phyloP scores from a whole-genome alignment of 1,284 basidiomycete species.

The Macrocystidia cucumis region DNA sequence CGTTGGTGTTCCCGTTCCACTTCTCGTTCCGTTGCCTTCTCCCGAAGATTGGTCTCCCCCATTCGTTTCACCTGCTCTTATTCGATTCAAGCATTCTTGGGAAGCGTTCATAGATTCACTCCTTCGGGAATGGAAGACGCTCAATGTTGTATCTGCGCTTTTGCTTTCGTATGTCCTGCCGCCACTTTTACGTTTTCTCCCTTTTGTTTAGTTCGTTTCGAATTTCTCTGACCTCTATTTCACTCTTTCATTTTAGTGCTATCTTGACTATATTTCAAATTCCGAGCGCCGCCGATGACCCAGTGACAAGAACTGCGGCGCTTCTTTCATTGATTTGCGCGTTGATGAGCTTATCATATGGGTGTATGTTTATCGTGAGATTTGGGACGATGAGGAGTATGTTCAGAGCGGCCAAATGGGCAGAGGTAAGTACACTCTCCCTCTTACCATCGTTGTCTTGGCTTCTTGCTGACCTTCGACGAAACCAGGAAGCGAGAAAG shows the following conservation, averaged over 20 bases:
- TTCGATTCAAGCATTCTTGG: slow-evolving; percentile 66
- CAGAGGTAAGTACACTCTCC: slow-evolving; percentile 41
- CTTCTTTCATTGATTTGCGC: slow-evolving; percentile 62
- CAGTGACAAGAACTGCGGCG: slow-evolving; percentile 58
- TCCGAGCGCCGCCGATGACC: slow-evolving; percentile 47
- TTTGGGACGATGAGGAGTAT: slow-evolving; percentile 76
- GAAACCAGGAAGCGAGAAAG: slow-evolving; percentile 55
- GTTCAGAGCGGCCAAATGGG: slow-evolving; percentile 69
- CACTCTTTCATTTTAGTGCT: slow-evolving; percentile 34
- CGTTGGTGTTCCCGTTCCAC: slow-evolving; percentile 7
- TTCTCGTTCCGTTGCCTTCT: slow-evolving; percentile 36
- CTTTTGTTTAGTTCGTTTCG: not conserved
- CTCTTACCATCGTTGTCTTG: too few relatives aligned
- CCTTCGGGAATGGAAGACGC: slow-evolving; percentile 68
- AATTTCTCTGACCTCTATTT: not conserved
- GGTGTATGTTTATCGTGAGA: slow-evolving; percentile 69
- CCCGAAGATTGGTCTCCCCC: slow-evolving; percentile 58
- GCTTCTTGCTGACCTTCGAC: not conserved
- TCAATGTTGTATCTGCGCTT: slow-evolving; percentile 68
- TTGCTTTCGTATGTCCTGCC: slow-evolving; percentile 48
- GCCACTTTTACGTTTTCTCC: slow-evolving; percentile 8
- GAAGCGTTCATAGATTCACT: slow-evolving; percentile 64
- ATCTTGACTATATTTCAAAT: slow-evolving; percentile 73
- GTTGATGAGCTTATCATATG: slow-evolving; percentile 67
- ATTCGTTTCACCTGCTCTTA: slow-evolving; percentile 49